phyloP scores from a whole-genome alignment of 768 basidiomycete genomes.

The button mushroom (Agaricus bisporus) region DNA sequence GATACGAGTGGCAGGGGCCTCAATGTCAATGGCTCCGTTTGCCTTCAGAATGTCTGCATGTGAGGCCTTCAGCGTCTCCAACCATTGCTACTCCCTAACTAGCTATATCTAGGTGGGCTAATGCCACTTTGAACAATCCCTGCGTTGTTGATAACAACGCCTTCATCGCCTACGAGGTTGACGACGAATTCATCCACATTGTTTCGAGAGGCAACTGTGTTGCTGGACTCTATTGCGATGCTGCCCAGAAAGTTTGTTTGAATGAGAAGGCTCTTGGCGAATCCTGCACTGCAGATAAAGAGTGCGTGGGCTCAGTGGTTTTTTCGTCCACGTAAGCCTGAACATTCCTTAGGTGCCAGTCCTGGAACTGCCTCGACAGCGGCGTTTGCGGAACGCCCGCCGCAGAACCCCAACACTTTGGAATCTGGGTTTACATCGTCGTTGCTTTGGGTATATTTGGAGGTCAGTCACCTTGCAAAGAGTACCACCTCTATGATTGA shows the following conservation, averaged over 20 bases:
- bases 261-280: constrained; percentile 50
- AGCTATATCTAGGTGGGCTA: constrained; percentile 57
- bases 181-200: constrained; percentile 65
- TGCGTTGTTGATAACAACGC: constrained; percentile 77
- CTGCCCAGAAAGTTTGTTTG: constrained; percentile 49
- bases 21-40: constrained; percentile 79
- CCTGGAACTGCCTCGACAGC: constrained; percentile 64
- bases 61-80: constrained; percentile 27
- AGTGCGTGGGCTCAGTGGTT: constrained; percentile 26
- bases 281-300: constrained; percentile 49
- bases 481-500: neutral
- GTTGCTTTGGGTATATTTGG: constrained; percentile 68
- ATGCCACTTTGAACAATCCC: constrained; percentile 54
- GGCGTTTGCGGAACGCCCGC: constrained; percentile 60
- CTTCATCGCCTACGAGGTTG: constrained; percentile 63
- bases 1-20: constrained; percentile 63
- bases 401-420: constrained; percentile 56
- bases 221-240: constrained; percentile 73
- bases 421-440: constrained; percentile 63
- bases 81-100: neutral
- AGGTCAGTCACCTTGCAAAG: constrained; percentile 37
- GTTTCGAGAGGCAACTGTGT: constrained; percentile 79
- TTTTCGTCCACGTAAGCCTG: neutral
- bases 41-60: constrained; percentile 82
- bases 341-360: constrained; percentile 47